Base-by-base conservation (phyloP, 208 protist species). In the Perkinsela sp. region DNA sequence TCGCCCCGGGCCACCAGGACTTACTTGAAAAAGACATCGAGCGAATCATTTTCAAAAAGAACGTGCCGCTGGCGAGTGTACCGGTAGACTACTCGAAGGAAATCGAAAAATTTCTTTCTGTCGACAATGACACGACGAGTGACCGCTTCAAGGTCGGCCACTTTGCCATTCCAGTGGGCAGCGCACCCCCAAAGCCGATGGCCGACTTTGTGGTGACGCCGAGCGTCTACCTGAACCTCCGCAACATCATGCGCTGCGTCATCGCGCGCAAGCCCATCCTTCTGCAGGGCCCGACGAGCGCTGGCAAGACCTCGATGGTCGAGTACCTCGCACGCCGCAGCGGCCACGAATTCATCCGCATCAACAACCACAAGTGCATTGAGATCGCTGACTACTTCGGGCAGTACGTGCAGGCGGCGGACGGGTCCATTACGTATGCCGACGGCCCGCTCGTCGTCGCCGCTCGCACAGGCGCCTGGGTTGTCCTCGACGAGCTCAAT, bases 341-440 rank as follows among this genome's bases (percentile, higher is more conserved):
- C 1, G 96, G 96, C 16, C 95, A 99, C 79, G 82, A 79, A 16
- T 97, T 99, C 77, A 89, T 99, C 0, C 89, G 97, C 68, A 99
- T 99, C 77, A 99, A 99, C 81, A 99, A 99, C 85, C 98, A 99
- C 78, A 96, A 99, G 77, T 97, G 98, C 76, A 99, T 97, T 0
- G 97, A 99, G 77, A 77, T 99, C 29, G 93, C 97, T 76, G 97
- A 99, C 77, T 99, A 99, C 82, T 73, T 99, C 30, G 97, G 97
- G 30, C 80, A 85, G 68, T 99, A 99, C 76, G 83, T 95, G 32
- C 88, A 94, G 0, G 90, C 97, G 77, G 85, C 89, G 40, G 72
- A 88, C 30, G 96, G 96, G 13, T 89, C 92, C 72, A 85, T 99
- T 1, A 83, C 87, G 1, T 98, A 98, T 77, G 82, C 91, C 0